Conservation (phyloP, 352 stramenopile species). For the Globisporangium spiculum region DNA sequence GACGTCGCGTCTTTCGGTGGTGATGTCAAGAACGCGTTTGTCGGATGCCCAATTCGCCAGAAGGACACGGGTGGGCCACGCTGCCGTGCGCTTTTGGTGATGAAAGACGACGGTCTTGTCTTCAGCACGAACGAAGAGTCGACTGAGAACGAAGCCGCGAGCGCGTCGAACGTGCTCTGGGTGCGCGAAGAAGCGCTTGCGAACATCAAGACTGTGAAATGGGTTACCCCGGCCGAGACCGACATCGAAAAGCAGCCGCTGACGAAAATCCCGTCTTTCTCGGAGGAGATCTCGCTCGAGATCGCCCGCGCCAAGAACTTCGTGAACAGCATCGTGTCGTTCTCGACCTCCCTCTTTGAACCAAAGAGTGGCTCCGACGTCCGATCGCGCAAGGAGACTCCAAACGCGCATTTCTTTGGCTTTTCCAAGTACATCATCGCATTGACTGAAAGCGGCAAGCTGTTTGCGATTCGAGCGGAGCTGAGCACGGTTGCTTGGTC, state of each 20-base stretch:
- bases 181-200: conserved; percentile 76
- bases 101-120: conserved; percentile 69
- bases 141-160: background rate
- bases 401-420: conserved; percentile 74
- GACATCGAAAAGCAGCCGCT: conserved; percentile 75
- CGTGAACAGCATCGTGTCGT: conserved; percentile 38
- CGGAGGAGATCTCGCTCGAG: conserved; percentile 66
- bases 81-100: conserved; percentile 60
- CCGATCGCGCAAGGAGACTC: conserved; percentile 47
- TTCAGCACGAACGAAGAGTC: conserved; percentile 65
- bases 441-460: conserved; percentile 71
- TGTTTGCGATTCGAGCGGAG: conserved; percentile 79
- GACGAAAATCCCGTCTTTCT: conserved; percentile 69
- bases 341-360: conserved; percentile 55
- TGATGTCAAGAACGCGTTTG: conserved; percentile 46
- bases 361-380: conserved; percentile 26
- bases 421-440: conserved; percentile 84
- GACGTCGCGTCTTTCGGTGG: conserved; percentile 51
- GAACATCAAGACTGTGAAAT: conserved; percentile 72
- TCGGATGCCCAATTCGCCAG: conserved; percentile 54
- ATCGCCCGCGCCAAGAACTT: conserved; percentile 50
- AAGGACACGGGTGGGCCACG: conserved; percentile 39
- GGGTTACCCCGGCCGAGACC: conserved; percentile 74
- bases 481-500: conserved; percentile 72
- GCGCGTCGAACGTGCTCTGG: conserved; percentile 46